Conservation (phyloP, 768 basidiomycete genomes). For the Clavaria fumosa region DNA sequence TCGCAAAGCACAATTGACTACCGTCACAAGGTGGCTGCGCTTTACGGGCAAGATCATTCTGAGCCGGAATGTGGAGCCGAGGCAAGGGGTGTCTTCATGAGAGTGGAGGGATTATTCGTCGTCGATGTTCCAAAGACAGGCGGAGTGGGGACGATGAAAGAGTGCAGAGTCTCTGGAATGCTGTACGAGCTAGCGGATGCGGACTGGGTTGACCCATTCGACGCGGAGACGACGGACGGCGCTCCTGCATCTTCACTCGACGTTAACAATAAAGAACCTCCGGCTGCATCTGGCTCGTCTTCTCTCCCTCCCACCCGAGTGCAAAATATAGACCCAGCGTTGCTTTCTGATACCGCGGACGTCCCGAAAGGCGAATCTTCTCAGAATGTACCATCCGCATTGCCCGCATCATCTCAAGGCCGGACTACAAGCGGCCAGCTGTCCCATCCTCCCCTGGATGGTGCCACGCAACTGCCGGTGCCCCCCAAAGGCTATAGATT, state of each 20-base stretch:
- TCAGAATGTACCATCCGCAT: background rate
- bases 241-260: background rate
- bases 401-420: background rate
- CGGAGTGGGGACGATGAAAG: slow-evolving; percentile 30
- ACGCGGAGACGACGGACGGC: background rate
- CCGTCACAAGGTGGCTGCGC: slow-evolving; percentile 12
- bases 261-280: background rate
- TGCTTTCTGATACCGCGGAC: background rate
- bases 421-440: slow-evolving; percentile 7
- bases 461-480: slow-evolving; percentile 32
- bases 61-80: slow-evolving; percentile 31
- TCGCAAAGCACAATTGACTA: slow-evolving; percentile 20
- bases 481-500: slow-evolving; percentile 58
- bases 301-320: background rate
- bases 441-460: slow-evolving; percentile 12
- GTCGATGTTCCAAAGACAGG: slow-evolving; percentile 33
- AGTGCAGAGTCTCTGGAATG: slow-evolving; percentile 57
- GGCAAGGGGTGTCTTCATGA: slow-evolving; percentile 57
- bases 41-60: slow-evolving; percentile 5
- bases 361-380: background rate
- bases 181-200: slow-evolving; percentile 66
- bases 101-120: slow-evolving; percentile 47
- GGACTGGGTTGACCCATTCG: slow-evolving; percentile 41
- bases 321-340: background rate
- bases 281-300: background rate